phyloP scores from a whole-genome alignment of 2,329 filamentous ascomycete genomes.

The Neonectria magnoliae region DNA sequence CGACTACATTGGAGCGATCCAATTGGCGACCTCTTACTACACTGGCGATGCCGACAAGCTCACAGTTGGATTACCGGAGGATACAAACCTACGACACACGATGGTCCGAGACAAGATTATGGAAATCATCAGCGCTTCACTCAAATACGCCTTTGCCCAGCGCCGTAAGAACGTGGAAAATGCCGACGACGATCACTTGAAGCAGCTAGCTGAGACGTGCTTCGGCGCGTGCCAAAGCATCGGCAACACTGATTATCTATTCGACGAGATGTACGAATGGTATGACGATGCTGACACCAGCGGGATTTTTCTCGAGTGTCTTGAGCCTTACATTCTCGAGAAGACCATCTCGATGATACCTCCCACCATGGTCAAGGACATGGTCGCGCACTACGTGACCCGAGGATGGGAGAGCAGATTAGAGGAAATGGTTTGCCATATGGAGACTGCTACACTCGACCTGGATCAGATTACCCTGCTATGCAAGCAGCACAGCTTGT shows the following conservation, averaged over 20 bases:
- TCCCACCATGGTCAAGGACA: constrained; percentile 83
- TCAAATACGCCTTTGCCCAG: constrained; percentile 87
- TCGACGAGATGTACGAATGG: constrained; percentile 89
- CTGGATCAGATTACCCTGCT: constrained; percentile 91
- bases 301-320: constrained; percentile 83
- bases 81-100: constrained; percentile 76
- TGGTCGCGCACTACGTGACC: constrained; percentile 83
- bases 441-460: constrained; percentile 91
- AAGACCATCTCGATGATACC: constrained; percentile 79
- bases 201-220: constrained; percentile 82
- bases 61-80: constrained; percentile 91
- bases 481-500: constrained; percentile 91
- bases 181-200: constrained; percentile 69
- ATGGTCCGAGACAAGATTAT: constrained; percentile 90
- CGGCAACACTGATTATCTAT: constrained; percentile 82
- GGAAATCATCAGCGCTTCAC: constrained; percentile 91
- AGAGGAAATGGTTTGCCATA: constrained; percentile 93
- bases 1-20: constrained; percentile 93
- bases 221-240: constrained; percentile 86
- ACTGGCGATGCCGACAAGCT: constrained; percentile 91
- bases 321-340: constrained; percentile 89
- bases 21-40: constrained; percentile 91
- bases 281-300: constrained; percentile 81
- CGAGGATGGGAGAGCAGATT: constrained; percentile 80
- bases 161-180: constrained; percentile 60